These are phyloP conservation scores for Bacterosira constricta DNA, from an alignment of 108 stramenopile genomes.

Conservation along the genomic window DNA sequence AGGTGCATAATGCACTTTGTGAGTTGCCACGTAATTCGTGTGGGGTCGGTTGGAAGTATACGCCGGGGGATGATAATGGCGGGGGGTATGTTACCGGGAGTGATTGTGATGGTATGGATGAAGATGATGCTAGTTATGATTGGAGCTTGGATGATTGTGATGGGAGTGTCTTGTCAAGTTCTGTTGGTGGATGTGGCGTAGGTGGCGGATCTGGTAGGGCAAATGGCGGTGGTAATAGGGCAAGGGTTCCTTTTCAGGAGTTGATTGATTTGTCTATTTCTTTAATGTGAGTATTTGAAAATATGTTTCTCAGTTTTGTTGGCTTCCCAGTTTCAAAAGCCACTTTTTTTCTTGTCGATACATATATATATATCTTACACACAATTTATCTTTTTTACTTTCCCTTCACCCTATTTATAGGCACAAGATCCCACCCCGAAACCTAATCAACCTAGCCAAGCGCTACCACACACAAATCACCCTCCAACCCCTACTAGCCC, in stretches of 20 bases:
- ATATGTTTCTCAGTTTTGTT: no score
- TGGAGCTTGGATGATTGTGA: constrained; percentile 36
- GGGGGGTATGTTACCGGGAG: constrained; percentile 63
- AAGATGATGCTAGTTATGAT: constrained; percentile 44
- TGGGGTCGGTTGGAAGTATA: constrained; percentile 74
- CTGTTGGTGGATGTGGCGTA: not conserved
- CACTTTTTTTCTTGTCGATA: no score
- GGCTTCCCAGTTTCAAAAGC: no score
- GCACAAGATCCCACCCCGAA: constrained; percentile 76
- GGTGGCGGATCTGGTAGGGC: constrained; percentile 4
- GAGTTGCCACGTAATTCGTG: constrained; percentile 78
- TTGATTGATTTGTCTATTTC: constrained; percentile 74
- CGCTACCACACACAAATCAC: constrained; percentile 55
- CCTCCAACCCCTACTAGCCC: constrained; percentile 41
- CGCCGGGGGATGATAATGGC: constrained; percentile 27
- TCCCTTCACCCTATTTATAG: no score
- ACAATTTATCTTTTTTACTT: not conserved
- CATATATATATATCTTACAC: not conserved
- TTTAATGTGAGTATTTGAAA: constrained; percentile 58
- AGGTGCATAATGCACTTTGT: constrained; percentile 78
- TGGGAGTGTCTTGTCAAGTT: constrained; percentile 10
- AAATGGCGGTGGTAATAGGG: constrained; percentile 9
- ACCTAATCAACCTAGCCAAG: constrained; percentile 59
- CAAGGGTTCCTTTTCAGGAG: constrained; percentile 80
- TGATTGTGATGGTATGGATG: constrained; percentile 47